Evolutionary conservation across 2,329 filamentous ascomycete species (phyloP).

Genomic region (Colletotrichum tanaceti): DNA sequence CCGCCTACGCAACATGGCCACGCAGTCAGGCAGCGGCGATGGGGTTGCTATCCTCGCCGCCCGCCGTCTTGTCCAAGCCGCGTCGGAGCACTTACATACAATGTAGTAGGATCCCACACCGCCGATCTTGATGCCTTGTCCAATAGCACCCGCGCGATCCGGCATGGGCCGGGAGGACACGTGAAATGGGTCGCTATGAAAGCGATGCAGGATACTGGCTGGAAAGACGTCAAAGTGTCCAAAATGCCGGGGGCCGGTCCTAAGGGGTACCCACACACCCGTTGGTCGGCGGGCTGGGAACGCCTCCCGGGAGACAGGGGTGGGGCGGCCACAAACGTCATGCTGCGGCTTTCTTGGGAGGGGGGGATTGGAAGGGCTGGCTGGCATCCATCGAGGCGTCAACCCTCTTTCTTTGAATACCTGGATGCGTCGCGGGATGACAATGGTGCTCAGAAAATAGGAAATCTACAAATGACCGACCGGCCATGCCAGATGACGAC

Average conservation of each 20-base stretch:
- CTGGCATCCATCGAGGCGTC: constrained; percentile 10
- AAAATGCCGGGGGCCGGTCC: constrained; percentile 25
- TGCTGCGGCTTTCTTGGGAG: constrained; percentile 11
- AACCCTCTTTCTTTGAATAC: constrained; percentile 1
- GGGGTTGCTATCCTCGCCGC: constrained; percentile 12
- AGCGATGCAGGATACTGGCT: background rate
- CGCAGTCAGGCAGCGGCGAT: background rate
- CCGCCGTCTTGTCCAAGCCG: constrained; percentile 16
- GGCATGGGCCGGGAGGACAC: constrained; percentile 21
- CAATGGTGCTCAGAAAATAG: constrained; percentile 4
- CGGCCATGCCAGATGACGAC: constrained; percentile 8
- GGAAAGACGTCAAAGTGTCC: constrained; percentile 3
- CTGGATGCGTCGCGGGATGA: constrained; percentile 9
- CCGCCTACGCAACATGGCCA: too few species aligned
- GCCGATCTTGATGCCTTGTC: constrained; percentile 34
- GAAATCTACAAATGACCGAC: background rate
- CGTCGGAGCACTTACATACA: constrained; percentile 3
- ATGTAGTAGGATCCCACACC: background rate
- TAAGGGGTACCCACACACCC: constrained; percentile 20
- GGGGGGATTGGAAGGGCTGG: background rate
- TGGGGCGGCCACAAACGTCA: constrained; percentile 30
- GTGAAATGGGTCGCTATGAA: constrained; percentile 18
- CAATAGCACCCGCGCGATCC: constrained; percentile 1
- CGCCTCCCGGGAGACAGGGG: constrained; percentile 35
- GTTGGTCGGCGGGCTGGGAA: constrained; percentile 26